Base-by-base conservation (phyloP, 305 asterid genomes). In the Euphrasia arctica region DNA sequence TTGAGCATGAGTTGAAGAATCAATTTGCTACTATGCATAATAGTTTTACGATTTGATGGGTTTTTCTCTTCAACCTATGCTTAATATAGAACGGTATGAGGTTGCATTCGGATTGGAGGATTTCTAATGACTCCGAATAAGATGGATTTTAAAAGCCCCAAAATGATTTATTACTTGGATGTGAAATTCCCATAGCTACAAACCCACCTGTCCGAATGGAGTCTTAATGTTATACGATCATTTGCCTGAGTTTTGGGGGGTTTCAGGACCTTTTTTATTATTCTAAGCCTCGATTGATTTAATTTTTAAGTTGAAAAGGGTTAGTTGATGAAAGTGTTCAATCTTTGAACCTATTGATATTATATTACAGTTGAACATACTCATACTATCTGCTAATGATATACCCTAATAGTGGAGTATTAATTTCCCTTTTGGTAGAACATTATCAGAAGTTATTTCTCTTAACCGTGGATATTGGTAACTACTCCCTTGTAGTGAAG, bases 371-470 rank as follows among this genome's bases (percentile, higher is more conserved):
- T 25, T 25, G 27, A 25, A 25, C 27, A 25, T 5, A 3, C 36
- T 0, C 36, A 32, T 32, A 32, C 36, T 3, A 0, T 32, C 36
- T 32, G 36, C 5, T 32, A 32, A 32, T 32, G 36, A 8, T 41
- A 13, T 48, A 15, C 48, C 59, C 45, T 42, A 18, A 18, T 18
- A 18, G 22, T 18, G 22, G 22, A 18, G 22, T 18, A 18, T 18
- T 18, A 18, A 18, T 18, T 18, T 18, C 22, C 22, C 18, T 28
- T 7, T 56, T 60, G 67, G 74, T 61, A 75, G 79, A 72, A 64
- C 70, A 69, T 73, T 64, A 56, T 64, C 70, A 1, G 50, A 63
- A 59, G 77, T 67, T 62, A 58, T 63, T 52, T 60, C 73, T 65
- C 70, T 71, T 58, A 18, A 18, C 22, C 22, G 22, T 18, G 22